Evolutionary conservation across 148 eudicot species (phyloP), one percentile per base, ranked within the genome.

Genomic region (Chenopodium berlandieri): DNA sequence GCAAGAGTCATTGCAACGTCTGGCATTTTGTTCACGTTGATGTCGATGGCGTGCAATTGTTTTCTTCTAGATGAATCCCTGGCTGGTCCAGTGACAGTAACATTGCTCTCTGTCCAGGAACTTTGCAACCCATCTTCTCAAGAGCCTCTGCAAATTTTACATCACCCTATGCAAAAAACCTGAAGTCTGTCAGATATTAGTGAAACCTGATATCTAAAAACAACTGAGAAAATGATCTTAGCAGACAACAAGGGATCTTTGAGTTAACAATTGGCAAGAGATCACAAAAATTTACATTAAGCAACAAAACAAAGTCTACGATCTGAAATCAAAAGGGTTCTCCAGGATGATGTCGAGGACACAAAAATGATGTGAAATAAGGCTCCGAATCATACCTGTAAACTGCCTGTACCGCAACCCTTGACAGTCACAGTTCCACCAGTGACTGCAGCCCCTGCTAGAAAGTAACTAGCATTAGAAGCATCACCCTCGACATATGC

Each of bases 1-100:
- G 99, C 99, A 71, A 96, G 93, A 48, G 99, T 96, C 99, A 96
- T 96, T 66, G 99, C 99, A 70, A 94, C 99, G 87, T 94, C 99
- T 54, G 98, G 99, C 99, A 92, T 96, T 86, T 96, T 96, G 91
- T 96, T 96, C 99, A 96, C 94, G 96, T 96, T 92, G 64, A 96
- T 93, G 75, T 94, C 99, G 82, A 96, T 46, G 27, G 94, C 92
- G 34, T 86, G 88, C 86, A 96, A 83, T 82, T 90, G 97, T 87
- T 92, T 91, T 76, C 85, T 90, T 79, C 97, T 92, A 82, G 79
- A 89, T 69, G 97, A 79, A 83, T 83, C 83, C 32, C 97, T 89
- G 25, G 94, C 91, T 71, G 97, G 99, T 76, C 98, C 99, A 3
- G 89, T 92, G 56, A 96, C 94, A 16, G 99, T 96, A 67, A 96